A percentile compares a stretch with the other conserved stretches of the same genome.
Evolutionary conservation across 441 rosid species (phyloP).

Genomic region (Flueggea neowawraea): DNA sequence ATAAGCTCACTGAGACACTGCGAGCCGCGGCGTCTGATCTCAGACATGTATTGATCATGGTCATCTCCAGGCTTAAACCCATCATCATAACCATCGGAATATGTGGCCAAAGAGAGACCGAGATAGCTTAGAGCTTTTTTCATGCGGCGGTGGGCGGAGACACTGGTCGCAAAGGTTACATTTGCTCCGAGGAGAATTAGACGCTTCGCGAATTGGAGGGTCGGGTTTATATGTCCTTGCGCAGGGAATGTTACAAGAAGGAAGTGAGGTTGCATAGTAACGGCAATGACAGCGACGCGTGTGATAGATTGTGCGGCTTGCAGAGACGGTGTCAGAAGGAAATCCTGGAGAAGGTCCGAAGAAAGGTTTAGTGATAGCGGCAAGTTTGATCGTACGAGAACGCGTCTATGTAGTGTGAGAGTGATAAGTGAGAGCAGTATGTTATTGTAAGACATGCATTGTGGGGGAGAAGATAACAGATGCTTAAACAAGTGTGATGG

Average conservation of each 20-base stretch:
- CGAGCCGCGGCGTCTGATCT: slow-evolving; percentile 13
- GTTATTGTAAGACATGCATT: no score
- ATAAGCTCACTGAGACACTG: slow-evolving; percentile 13
- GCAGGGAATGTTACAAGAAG: slow-evolving; percentile 12
- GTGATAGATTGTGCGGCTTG: not conserved
- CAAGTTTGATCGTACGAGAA: no score
- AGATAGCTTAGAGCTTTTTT: not conserved
- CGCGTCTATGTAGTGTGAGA: no score
- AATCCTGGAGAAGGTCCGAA: no score
- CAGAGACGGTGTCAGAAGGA: no score
- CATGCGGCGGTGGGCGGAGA: slow-evolving; percentile 8
- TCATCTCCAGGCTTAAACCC: slow-evolving; percentile 7
- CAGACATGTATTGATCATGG: slow-evolving; percentile 4
- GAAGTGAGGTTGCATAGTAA: slow-evolving; percentile 7
- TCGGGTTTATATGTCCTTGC: slow-evolving; percentile 34
- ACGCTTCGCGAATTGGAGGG: slow-evolving; percentile 25
- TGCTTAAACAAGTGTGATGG: no score
- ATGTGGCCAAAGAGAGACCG: slow-evolving; percentile 18
- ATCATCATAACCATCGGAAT: slow-evolving; percentile 20
- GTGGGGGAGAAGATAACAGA: no score
- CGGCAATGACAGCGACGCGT: not conserved
- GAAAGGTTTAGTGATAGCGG: no score
- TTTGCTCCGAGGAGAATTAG: slow-evolving; percentile 8
- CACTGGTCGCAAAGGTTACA: slow-evolving; percentile 23
- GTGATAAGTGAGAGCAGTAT: no score